Evolutionary conservation across 345 rosid genomes (phyloP).

Genomic region (Lepidium aucheri): DNA sequence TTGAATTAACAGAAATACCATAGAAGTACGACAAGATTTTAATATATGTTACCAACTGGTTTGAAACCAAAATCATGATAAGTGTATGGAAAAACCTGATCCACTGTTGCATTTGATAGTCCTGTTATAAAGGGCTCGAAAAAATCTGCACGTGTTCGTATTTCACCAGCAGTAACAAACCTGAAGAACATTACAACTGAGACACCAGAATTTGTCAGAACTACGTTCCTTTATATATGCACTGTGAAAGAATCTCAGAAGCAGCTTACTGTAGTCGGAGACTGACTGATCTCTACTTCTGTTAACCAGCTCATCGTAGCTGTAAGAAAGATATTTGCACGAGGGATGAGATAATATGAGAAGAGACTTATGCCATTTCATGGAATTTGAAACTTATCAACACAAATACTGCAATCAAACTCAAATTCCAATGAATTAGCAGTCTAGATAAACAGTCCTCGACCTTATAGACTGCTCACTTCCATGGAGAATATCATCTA

Average conservation of each 20-base stretch:
- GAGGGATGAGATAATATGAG: background rate
- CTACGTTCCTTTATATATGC: background rate
- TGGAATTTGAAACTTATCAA: constrained; percentile 3
- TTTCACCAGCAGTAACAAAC: constrained; percentile 95
- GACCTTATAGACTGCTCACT: constrained; percentile 70
- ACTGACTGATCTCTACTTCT: constrained; percentile 86
- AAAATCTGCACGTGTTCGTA: constrained; percentile 76
- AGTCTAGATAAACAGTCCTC: background rate
- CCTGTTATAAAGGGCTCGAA: constrained; percentile 90
- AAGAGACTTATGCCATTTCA: background rate
- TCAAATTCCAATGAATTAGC: background rate
- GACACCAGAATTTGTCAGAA: constrained; percentile 42
- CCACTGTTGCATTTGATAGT: constrained; percentile 72
- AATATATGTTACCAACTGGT: background rate
- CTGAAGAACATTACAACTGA: constrained; percentile 99
- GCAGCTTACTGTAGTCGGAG: constrained; percentile 80
- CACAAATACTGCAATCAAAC: background rate
- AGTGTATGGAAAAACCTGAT: constrained; percentile 60
- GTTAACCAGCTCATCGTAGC: constrained; percentile 69
- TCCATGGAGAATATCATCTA: constrained; percentile 82
- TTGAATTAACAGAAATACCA: background rate
- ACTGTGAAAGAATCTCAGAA: background rate
- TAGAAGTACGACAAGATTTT: background rate
- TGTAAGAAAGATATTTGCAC: constrained; percentile 26
- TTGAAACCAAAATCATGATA: background rate